A percentile compares a stretch with the other conserved stretches of the same genome.
Conservation (phyloP, 345 rosid genomes). For the Hibiscus mutabilis region DNA sequence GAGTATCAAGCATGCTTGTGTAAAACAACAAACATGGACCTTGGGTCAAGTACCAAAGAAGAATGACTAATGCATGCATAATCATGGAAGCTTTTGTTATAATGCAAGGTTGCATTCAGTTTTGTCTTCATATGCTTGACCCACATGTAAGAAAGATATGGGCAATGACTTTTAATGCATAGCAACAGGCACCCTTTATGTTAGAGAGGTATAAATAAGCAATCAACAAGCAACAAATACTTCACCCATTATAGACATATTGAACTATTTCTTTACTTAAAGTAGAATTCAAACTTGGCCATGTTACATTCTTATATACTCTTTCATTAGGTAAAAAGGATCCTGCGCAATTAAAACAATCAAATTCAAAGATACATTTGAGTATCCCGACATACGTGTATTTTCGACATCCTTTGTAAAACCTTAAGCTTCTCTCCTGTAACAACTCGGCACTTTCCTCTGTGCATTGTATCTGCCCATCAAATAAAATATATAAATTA, state of each 20-base stretch:
- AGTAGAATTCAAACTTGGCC: background rate
- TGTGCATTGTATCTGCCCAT: constrained; percentile 73
- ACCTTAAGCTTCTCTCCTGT: constrained; percentile 88
- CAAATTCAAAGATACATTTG: background rate
- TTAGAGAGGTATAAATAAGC: background rate
- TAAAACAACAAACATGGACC: background rate
- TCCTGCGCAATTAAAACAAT: background rate
- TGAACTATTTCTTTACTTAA: constrained; percentile 1
- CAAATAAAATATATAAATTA: constrained; percentile 15
- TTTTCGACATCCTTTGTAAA: constrained; percentile 93
- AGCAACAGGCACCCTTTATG: background rate
- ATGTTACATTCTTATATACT: background rate
- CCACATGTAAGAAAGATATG: background rate
- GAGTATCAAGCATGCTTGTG: background rate
- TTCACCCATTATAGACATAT: background rate
- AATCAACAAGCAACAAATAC: background rate
- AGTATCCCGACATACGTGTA: constrained; percentile 62
- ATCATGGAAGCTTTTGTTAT: background rate
- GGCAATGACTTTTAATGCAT: background rate
- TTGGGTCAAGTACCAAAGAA: background rate
- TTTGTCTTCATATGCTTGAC: background rate
- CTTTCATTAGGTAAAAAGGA: background rate
- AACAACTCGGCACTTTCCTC: constrained; percentile 85
- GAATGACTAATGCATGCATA: background rate
- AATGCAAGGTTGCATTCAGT: constrained; percentile 1